Evolutionary conservation across 2,329 filamentous ascomycete species (phyloP), one percentile per base, ranked within the genome.

Genomic region (Beauveria brongniartii): DNA sequence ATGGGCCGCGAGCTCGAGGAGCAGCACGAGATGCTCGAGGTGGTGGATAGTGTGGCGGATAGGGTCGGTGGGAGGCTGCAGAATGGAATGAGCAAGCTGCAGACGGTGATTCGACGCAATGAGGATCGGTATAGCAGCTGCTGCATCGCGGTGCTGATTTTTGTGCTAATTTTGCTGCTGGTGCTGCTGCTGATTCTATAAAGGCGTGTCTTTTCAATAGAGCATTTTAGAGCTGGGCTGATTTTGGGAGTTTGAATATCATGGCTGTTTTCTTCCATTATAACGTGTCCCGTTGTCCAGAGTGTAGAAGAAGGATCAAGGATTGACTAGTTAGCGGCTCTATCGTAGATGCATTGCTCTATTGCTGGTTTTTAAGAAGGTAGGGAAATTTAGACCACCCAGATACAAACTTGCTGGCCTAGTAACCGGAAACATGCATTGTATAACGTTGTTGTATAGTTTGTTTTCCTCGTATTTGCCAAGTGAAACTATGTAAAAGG

Each of bases 1-100:
- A 99, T 99, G 93, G 93, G 94, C 1, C 81, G 93, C 61, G 94
- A 99, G 78, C 80, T 99, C 51, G 95, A 97, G 75, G 94, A 99
- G 77, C 94, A 99, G 80, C 83, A 82, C 24, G 90, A 92, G 73
- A 88, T 97, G 83, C 80, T 99, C 61, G 87, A 94, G 64, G 87
- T 90, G 57, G 89, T 95, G 46, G 93, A 97, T 74, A 83, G 81
- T 34, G 80, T 96, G 61, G 91, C 91, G 4, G 92, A 97, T 72
- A 82, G 93, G 40, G 92, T 99, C 1, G 90, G 91, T 16, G 90
- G 91, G 1, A 87, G 94, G 71, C 75, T 99, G 69, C 86, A 91
- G 76, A 91, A 82, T 61, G 94, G 94, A 22, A 85, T 97, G 78
- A 88, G 90, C 75, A 93, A 90, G 77, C 85, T 99, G 68, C 85